These are phyloP conservation scores for Flaveria robusta DNA, from an alignment of 129 eudicot genomes.

Conservation along the genomic window DNA sequence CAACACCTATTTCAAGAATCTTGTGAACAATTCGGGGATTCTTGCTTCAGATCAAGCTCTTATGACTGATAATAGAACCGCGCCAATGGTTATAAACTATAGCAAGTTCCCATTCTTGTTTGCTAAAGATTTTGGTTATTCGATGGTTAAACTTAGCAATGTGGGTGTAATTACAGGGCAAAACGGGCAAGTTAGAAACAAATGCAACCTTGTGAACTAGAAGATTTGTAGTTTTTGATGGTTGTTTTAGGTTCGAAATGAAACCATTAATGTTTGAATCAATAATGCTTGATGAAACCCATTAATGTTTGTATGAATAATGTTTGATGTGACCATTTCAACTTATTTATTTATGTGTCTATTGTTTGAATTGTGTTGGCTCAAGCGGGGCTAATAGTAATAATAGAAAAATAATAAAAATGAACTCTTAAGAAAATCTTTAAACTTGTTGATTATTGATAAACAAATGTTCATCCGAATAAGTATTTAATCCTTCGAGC, in stretches of 20 bases:
- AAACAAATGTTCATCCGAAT: slow-evolving; percentile 32
- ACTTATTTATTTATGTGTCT: background rate
- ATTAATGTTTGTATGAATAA: background rate
- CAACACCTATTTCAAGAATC: slow-evolving; percentile 54
- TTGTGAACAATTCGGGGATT: slow-evolving; percentile 64
- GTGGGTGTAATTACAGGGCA: slow-evolving; percentile 71
- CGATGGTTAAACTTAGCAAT: slow-evolving; percentile 64
- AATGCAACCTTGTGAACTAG: slow-evolving; percentile 64
- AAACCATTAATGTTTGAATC: background rate
- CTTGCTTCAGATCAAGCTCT: slow-evolving; percentile 76
- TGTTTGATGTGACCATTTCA: background rate
- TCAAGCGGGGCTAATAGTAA: too few relatives aligned
- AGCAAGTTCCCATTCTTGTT: slow-evolving; percentile 58
- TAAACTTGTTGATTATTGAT: slow-evolving; percentile 23
- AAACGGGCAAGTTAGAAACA: slow-evolving; percentile 61
- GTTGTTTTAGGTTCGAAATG: too few relatives aligned
- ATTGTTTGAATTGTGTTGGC: too few relatives aligned
- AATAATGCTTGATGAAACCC: slow-evolving; percentile 18
- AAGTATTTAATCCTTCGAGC: slow-evolving; percentile 39
- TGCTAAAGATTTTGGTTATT: slow-evolving; percentile 55
- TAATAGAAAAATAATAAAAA: too few relatives aligned
- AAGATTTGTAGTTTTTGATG: background rate
- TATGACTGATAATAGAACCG: slow-evolving; percentile 56
- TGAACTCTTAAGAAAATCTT: background rate
- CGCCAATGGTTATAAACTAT: slow-evolving; percentile 52